Conservation (phyloP, 2,329 filamentous ascomycete genomes). For the Aspergillus pseudoterreus region DNA sequence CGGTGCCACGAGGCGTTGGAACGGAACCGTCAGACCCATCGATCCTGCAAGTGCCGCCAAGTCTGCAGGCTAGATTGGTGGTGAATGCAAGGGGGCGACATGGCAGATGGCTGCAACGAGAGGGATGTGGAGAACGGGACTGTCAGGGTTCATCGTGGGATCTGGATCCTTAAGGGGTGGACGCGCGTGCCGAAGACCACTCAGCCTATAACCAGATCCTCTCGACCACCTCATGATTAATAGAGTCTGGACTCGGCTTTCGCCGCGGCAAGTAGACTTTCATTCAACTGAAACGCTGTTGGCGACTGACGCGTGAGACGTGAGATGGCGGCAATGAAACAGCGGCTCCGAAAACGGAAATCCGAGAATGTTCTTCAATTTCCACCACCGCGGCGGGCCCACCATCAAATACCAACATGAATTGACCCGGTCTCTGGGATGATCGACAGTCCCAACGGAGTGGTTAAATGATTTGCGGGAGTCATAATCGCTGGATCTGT, state of each 20-base stretch:
- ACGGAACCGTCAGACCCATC: neutral
- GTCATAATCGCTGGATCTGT: neutral
- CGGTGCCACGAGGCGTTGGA: neutral
- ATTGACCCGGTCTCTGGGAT: neutral
- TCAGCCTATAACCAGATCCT: neutral
- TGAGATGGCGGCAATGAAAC: conserved; percentile 13
- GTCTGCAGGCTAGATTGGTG: neutral
- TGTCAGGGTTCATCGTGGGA: neutral
- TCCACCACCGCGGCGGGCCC: neutral
- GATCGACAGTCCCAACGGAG: neutral
- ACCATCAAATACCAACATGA: neutral
- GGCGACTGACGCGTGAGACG: neutral
- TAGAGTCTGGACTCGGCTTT: neutral
- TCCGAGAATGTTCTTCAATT: neutral
- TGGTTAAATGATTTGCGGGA: neutral
- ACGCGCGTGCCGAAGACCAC: neutral
- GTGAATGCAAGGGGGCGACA: neutral
- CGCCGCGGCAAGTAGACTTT: neutral
- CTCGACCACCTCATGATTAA: neutral
- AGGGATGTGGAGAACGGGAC: conserved; percentile 14
- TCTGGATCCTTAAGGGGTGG: neutral
- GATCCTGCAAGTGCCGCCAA: neutral
- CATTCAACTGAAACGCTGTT: neutral
- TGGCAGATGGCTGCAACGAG: neutral
- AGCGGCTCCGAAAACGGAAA: conserved; percentile 15